Evolutionary conservation across 2,329 filamentous ascomycete species (phyloP).

Genomic region (Trichophyton simii): DNA sequence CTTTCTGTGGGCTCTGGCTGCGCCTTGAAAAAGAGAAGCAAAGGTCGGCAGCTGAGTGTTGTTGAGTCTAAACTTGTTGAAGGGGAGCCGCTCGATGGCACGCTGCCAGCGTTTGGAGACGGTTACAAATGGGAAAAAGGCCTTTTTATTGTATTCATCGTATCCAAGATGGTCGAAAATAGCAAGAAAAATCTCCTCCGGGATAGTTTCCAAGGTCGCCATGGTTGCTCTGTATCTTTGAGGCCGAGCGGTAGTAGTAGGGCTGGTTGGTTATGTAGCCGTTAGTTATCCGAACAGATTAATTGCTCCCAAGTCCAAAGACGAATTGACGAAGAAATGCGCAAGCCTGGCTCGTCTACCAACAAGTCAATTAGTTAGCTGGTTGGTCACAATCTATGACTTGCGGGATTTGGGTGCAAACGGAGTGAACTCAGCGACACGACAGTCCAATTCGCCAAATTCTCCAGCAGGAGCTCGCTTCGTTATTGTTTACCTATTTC

Average conservation of each 20-base stretch:
- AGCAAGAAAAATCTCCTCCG: slow-evolving; percentile 4
- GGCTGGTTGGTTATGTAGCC: neutral
- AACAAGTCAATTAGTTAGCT: too few species aligned
- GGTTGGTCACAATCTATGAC: too few species aligned
- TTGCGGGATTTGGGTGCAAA: too few species aligned
- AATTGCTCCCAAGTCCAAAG: too few species aligned
- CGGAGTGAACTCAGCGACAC: too few species aligned
- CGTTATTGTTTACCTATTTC: too few species aligned
- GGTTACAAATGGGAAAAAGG: neutral
- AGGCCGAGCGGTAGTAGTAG: neutral
- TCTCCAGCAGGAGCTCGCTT: too few species aligned
- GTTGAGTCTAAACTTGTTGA: neutral
- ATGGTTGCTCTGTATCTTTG: neutral
- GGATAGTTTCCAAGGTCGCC: neutral
- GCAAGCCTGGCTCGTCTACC: too few species aligned
- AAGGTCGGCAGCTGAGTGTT: neutral
- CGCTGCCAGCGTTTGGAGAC: neutral
- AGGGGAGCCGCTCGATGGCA: neutral
- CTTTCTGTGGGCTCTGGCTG: neutral
- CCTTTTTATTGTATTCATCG: neutral
- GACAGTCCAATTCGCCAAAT: too few species aligned
- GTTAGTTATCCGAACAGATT: too few species aligned
- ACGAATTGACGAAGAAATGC: too few species aligned
- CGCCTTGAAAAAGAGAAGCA: neutral
- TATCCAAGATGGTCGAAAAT: neutral